Conservation (phyloP, 305 asterid species). For the Fraxinus dipetala region DNA sequence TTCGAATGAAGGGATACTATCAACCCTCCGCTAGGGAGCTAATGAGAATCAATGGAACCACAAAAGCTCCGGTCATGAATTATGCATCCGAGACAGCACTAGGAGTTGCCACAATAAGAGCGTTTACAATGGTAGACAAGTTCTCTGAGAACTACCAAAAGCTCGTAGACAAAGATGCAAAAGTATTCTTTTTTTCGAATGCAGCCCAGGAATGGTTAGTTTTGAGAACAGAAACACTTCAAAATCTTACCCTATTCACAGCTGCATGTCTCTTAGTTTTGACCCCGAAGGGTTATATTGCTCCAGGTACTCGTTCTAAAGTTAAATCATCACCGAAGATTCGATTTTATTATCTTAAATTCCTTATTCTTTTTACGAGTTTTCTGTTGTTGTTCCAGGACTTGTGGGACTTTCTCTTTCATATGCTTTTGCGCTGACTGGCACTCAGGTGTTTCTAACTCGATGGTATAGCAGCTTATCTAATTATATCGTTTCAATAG, state of each 20-base stretch:
- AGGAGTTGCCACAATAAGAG: conserved; percentile 73
- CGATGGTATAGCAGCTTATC: conserved; percentile 63
- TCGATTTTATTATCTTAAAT: not conserved
- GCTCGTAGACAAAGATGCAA: conserved; percentile 67
- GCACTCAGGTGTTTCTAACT: conserved; percentile 52
- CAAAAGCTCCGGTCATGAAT: conserved; percentile 77
- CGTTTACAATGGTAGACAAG: conserved; percentile 46
- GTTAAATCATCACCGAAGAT: not conserved
- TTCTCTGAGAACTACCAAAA: conserved; percentile 60
- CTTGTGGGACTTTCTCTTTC: conserved; percentile 76
- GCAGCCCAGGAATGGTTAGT: conserved; percentile 74
- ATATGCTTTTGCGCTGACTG: conserved; percentile 52
- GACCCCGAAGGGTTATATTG: conserved; percentile 40
- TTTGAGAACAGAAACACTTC: conserved; percentile 65
- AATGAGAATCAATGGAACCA: conserved; percentile 78
- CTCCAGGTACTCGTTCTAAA: conserved; percentile 43
- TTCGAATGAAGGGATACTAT: conserved; percentile 53
- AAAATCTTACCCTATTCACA: conserved; percentile 55
- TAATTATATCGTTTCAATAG: conserved; percentile 58
- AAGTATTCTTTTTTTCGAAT: conserved; percentile 53
- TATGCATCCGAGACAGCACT: conserved; percentile 74
- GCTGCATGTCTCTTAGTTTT: conserved; percentile 50
- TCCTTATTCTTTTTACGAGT: not conserved
- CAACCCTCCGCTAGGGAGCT: conserved; percentile 73
- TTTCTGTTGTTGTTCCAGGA: conserved; percentile 37